A percentile compares a stretch with the other conserved stretches of the same genome.
Evolutionary conservation across 2,329 filamentous ascomycete species (phyloP).

Genomic region (Lachnellula suecica): DNA sequence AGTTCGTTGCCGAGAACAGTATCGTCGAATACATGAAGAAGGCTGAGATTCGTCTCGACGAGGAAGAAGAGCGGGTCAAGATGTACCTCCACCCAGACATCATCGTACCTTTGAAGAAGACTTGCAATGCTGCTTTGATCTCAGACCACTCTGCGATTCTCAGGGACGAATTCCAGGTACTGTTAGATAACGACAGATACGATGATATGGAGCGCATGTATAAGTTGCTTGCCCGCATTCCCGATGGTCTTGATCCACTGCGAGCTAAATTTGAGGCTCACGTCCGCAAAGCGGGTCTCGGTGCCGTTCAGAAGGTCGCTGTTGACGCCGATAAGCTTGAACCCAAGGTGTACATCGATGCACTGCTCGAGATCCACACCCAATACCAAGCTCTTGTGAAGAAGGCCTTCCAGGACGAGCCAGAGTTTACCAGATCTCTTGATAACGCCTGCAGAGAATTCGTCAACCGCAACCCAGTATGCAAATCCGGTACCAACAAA

Average conservation of each 20-base stretch:
- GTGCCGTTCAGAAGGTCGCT: constrained; percentile 87
- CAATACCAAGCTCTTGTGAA: constrained; percentile 92
- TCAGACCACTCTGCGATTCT: constrained; percentile 83
- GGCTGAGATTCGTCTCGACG: constrained; percentile 82
- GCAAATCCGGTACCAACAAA: constrained; percentile 88
- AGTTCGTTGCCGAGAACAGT: constrained; percentile 94
- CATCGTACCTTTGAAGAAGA: constrained; percentile 76
- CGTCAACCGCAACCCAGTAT: constrained; percentile 95
- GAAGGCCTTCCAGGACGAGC: constrained; percentile 89
- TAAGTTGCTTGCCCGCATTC: constrained; percentile 81
- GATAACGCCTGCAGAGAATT: constrained; percentile 98
- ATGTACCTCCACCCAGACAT: constrained; percentile 94
- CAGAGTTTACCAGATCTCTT: constrained; percentile 92
- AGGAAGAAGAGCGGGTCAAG: constrained; percentile 91
- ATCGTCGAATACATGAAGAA: constrained; percentile 99
- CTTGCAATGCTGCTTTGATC: constrained; percentile 87
- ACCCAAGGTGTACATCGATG: constrained; percentile 95
- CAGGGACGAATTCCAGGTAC: constrained; percentile 90
- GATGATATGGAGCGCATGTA: constrained; percentile 98
- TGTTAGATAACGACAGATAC: constrained; percentile 91
- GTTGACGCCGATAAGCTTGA: constrained; percentile 87
- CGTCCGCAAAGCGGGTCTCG: constrained; percentile 83
- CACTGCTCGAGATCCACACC: constrained; percentile 88
- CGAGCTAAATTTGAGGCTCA: constrained; percentile 87
- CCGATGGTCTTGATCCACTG: constrained; percentile 86